Evolutionary conservation across 2,329 filamentous ascomycete species (phyloP).

Genomic region (Xylariaceae sp.): DNA sequence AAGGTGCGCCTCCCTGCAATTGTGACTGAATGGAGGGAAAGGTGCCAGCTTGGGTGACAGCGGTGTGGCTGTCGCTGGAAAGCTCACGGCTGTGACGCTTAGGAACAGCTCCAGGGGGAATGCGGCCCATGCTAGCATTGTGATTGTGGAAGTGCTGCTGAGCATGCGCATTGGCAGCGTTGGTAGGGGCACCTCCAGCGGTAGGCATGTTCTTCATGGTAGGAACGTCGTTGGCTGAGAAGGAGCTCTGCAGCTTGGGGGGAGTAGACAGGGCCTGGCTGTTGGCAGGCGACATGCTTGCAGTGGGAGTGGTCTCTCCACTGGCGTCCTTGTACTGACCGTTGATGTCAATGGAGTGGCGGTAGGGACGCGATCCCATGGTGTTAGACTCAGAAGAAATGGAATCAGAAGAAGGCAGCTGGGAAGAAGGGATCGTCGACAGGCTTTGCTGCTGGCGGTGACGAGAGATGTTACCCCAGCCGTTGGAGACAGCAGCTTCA

Average conservation of each 20-base stretch:
- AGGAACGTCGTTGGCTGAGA: constrained; percentile 84
- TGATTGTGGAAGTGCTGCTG: constrained; percentile 69
- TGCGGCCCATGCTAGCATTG: constrained; percentile 77
- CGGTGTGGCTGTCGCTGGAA: constrained; percentile 45
- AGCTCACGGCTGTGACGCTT: constrained; percentile 72
- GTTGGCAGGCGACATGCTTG: constrained; percentile 43
- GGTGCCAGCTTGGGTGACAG: constrained; percentile 34
- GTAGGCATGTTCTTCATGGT: constrained; percentile 64
- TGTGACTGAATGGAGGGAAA: constrained; percentile 65
- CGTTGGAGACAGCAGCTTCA: constrained; percentile 37
- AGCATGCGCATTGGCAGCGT: constrained; percentile 52
- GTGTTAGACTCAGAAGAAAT: constrained; percentile 41
- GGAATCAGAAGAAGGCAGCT: constrained; percentile 36
- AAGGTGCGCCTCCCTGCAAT: constrained; percentile 73
- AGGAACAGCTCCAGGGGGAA: constrained; percentile 59
- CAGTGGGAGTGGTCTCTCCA: constrained; percentile 34
- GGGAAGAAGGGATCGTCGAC: constrained; percentile 41
- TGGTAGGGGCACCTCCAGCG: constrained; percentile 35
- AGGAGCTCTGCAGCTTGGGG: constrained; percentile 79
- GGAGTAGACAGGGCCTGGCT: constrained; percentile 57
- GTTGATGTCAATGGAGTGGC: constrained; percentile 57
- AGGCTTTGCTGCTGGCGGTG: constrained; percentile 64
- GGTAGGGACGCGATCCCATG: constrained; percentile 46
- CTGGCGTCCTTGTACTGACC: constrained; percentile 37
- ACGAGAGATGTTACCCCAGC: constrained; percentile 62